These are phyloP conservation scores for Neurospora tetraspora DNA, from an alignment of 495 filamentous ascomycete species.

Conservation along the genomic window DNA sequence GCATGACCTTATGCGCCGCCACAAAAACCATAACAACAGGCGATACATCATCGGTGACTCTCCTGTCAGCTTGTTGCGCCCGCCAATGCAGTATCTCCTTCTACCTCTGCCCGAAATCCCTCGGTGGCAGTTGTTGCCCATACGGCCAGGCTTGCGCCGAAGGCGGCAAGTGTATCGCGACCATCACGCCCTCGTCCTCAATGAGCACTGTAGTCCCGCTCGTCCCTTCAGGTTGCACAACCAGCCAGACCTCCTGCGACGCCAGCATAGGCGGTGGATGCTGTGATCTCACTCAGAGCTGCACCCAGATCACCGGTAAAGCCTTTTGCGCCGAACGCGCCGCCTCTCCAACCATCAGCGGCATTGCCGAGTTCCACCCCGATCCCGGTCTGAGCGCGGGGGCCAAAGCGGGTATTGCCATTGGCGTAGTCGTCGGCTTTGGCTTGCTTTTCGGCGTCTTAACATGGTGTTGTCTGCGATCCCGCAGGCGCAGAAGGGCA, in stretches of 20 bases:
- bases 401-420: slow-evolving; percentile 36
- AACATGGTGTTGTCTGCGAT: slow-evolving; percentile 27
- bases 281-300: slow-evolving; percentile 60
- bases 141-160: slow-evolving; percentile 27
- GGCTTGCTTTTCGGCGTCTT: slow-evolving; percentile 25
- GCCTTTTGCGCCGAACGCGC: slow-evolving; percentile 37
- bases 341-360: slow-evolving; percentile 24
- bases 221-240: slow-evolving; percentile 49
- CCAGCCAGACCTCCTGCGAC: slow-evolving; percentile 60
- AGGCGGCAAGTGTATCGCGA: slow-evolving; percentile 14
- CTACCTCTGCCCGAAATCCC: slow-evolving; percentile 29
- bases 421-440: slow-evolving; percentile 30
- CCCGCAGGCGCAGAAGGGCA: slow-evolving; percentile 11
- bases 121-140: slow-evolving; percentile 37
- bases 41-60: slow-evolving; percentile 7
- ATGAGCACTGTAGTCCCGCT: slow-evolving; percentile 9
- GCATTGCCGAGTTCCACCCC: not conserved
- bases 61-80: slow-evolving; percentile 26
- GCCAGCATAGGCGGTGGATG: slow-evolving; percentile 61
- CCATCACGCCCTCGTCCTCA: slow-evolving; percentile 13
- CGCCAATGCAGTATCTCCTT: slow-evolving; percentile 28
- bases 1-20: slow-evolving; percentile 11
- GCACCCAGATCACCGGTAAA: slow-evolving; percentile 50
- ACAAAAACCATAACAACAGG: slow-evolving; percentile 12
- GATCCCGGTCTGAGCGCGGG: slow-evolving; percentile 20